A percentile compares a stretch with the other conserved stretches of the same genome.
Evolutionary conservation across 1,284 basidiomycete genomes (phyloP).

Genomic region (Takashimella koratensis): DNA sequence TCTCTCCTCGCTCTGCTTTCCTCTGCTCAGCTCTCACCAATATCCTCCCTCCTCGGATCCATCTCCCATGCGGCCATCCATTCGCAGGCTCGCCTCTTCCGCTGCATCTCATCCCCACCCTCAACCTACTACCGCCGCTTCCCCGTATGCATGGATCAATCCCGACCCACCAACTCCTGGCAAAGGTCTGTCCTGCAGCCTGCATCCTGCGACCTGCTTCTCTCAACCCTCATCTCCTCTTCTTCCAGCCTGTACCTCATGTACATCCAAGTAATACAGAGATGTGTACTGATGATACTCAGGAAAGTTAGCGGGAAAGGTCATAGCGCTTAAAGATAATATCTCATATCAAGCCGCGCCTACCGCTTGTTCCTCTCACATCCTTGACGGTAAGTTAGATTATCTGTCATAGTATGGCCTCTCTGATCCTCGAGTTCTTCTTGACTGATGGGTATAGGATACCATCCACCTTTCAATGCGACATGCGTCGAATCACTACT

Average conservation of each 20-base stretch:
- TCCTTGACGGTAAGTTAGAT: slow-evolving; percentile 59
- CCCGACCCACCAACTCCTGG: slow-evolving; percentile 10
- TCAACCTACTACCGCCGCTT: slow-evolving; percentile 9
- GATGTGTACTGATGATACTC: neutral
- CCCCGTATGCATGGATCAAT: slow-evolving; percentile 37
- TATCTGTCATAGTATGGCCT: no score
- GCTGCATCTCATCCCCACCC: neutral
- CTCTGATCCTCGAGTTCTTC: no score
- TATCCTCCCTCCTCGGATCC: neutral
- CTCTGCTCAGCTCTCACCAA: no score
- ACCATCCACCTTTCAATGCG: slow-evolving; percentile 78
- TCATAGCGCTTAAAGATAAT: slow-evolving; percentile 77
- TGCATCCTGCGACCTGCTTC: no score
- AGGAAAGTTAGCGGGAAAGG: slow-evolving; percentile 21
- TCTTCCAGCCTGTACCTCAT: no score
- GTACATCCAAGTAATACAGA: no score
- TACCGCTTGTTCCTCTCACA: slow-evolving; percentile 74
- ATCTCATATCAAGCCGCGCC: slow-evolving; percentile 67
- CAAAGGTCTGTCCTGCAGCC: slow-evolving; percentile 17
- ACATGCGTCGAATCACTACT: slow-evolving; percentile 70
- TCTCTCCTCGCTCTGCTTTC: no score
- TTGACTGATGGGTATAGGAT: slow-evolving; percentile 54
- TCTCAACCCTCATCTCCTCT: no score
- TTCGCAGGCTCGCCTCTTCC: neutral
- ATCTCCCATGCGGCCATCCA: neutral